Conservation (phyloP, 2,329 filamentous ascomycete genomes). For the Aspergillus pseudoterreus region DNA sequence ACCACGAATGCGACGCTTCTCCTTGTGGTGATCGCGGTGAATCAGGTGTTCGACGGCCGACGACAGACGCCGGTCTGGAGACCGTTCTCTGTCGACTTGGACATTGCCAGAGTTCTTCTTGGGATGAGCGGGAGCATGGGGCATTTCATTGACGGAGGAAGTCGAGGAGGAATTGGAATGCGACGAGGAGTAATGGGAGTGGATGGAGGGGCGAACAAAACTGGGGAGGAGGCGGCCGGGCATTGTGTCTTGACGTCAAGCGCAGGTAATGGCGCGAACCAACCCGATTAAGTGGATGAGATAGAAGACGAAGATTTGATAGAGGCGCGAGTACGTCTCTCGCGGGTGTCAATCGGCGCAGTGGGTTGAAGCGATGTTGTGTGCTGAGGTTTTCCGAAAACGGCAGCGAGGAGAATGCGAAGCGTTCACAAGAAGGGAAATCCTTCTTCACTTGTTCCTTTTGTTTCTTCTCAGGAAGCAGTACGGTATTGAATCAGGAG, state of each 20-base stretch:
- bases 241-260: conserved; percentile 24
- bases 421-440: background rate
- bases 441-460: background rate
- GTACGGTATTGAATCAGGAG: conserved; percentile 23
- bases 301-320: background rate
- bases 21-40: conserved; percentile 40
- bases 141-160: conserved; percentile 36
- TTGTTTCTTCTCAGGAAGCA: conserved; percentile 15
- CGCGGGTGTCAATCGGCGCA: background rate
- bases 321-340: background rate
- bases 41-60: conserved; percentile 44
- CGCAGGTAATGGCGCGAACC: background rate
- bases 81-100: conserved; percentile 28
- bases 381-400: background rate
- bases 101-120: conserved; percentile 25
- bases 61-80: conserved; percentile 39
- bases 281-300: background rate
- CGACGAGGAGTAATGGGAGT: conserved; percentile 24
- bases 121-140: conserved; percentile 11
- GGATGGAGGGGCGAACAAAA: conserved; percentile 34
- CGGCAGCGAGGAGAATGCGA: background rate
- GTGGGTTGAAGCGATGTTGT: background rate
- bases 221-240: conserved; percentile 39
- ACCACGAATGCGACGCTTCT: conserved; percentile 39
- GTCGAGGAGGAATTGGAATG: conserved; percentile 36